phyloP scores from a whole-genome alignment of 1,284 basidiomycete genomes.

The Tylopilus sp. region DNA sequence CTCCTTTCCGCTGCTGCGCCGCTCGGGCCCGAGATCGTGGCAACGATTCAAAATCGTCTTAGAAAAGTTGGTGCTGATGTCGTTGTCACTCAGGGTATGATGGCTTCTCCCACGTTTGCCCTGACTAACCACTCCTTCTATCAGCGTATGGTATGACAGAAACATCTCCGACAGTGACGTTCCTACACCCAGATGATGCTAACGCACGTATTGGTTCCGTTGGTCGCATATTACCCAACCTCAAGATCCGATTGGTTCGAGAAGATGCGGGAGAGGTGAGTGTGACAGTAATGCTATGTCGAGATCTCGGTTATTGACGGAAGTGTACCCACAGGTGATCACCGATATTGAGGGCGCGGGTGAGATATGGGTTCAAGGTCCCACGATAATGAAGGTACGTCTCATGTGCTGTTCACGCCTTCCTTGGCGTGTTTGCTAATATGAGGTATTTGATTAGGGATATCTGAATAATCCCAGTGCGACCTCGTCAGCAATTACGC shows the following conservation, averaged over 20 bases:
- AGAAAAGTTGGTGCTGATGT: conserved; percentile 48
- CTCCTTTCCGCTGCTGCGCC: conserved; percentile 89
- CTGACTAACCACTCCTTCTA: neutral
- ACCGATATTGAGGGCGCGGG: conserved; percentile 55
- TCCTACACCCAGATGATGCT: conserved; percentile 54
- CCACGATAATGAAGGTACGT: conserved; percentile 82
- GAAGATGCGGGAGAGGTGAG: conserved; percentile 62
- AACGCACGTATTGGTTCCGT: conserved; percentile 69
- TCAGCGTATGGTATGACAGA: conserved; percentile 85
- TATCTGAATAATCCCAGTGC: conserved; percentile 76
- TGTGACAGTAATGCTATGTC: no score
- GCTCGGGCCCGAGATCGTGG: conserved; percentile 71
- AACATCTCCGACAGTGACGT: conserved; percentile 72
- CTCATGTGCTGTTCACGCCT: neutral
- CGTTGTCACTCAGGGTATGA: conserved; percentile 59
- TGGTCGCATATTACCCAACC: conserved; percentile 81
- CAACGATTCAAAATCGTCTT: conserved; percentile 56
- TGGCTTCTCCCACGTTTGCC: conserved; percentile 5
- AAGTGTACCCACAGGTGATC: conserved; percentile 26
- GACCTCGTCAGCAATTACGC: conserved; percentile 74
- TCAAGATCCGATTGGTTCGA: conserved; percentile 81
- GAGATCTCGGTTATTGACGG: neutral
- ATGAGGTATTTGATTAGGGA: conserved; percentile 50
- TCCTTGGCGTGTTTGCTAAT: conserved; percentile 3
- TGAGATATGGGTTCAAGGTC: conserved; percentile 86